Evolutionary conservation across 257 asterid species (phyloP), one percentile per base, ranked within the genome.

Genomic region (Mentha longifolia): DNA sequence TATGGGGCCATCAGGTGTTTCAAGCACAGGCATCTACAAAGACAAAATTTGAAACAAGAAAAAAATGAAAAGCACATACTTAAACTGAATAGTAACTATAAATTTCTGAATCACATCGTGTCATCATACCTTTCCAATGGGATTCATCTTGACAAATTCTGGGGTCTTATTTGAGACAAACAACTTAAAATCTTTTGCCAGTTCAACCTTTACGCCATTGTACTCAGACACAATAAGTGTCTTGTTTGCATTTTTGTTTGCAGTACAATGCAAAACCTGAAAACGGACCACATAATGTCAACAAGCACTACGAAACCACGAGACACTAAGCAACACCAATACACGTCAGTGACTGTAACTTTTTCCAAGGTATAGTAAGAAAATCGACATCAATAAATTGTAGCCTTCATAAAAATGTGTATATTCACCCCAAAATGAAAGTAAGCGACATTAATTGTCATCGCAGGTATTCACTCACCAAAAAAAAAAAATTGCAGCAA

Each of bases 81-180:
- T 45, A 0, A 39, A 39, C 20, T 17, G 41, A 9, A 3, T 5
- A 45, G 33, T 7, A 67, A 16, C 16, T 56, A 6, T 0, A 65
- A 3, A 33, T 16, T 35, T 75, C 41, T 11, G 15, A 25, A 0
- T 41, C 11, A 14, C 4, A 13, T 12, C 1, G 16, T 8, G 20
- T 13, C 47, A 42, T 5, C 46, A 15, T 74, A 91, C 97, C 89
- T 93, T 93, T 72, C 98, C 98, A 28, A 93, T 55, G 19, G 98
- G 98, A 77, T 92, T 92, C 96, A 92, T 85, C 85, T 87, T 89
- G 74, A 89, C 67, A 67, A 89, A 92, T 73, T 89, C 98, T 0
- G 94, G 93, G 43, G 94, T 83, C 84, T 89, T 92, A 30, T 92
- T 86, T 11, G 96, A 39, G 3, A 92, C 90, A 65, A 93, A 96